Evolutionary conservation across 768 basidiomycete species (phyloP).

Genomic region (Phanerochaete sordida): DNA sequence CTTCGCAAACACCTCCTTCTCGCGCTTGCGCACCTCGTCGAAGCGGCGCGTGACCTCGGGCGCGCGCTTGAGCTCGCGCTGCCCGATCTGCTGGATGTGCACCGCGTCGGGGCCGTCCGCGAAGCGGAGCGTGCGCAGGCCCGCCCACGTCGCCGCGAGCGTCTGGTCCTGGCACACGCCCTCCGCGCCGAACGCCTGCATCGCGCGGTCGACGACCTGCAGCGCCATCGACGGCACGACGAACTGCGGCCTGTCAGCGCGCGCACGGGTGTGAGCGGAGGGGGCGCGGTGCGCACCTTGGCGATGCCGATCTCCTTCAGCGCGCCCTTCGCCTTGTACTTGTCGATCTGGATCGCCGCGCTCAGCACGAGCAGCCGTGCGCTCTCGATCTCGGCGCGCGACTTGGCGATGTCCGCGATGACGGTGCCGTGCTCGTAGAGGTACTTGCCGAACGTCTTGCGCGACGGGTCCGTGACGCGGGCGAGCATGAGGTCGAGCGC

Average conservation of each 20-base stretch:
- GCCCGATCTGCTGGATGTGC: conserved; percentile 94
- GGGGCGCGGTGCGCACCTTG: conserved; percentile 56
- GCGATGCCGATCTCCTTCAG: conserved; percentile 97
- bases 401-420: conserved; percentile 86
- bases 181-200: conserved; percentile 96
- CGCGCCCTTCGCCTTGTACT: conserved; percentile 87
- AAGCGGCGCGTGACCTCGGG: conserved; percentile 53
- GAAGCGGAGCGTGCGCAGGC: conserved; percentile 81
- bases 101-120: conserved; percentile 89
- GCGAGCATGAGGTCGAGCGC: conserved; percentile 87
- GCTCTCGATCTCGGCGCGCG: conserved; percentile 89
- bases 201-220: conserved; percentile 88
- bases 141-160: conserved; percentile 75
- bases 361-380: conserved; percentile 86
- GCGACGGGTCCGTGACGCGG: conserved; percentile 86
- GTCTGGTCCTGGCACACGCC: conserved; percentile 88
- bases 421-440: conserved; percentile 92
- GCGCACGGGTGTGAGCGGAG: not conserved
- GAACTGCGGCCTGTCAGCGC: conserved; percentile 51
- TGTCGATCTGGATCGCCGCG: conserved; percentile 93
- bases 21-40: conserved; percentile 54
- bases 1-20: conserved; percentile 56
- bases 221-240: conserved; percentile 91
- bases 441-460: conserved; percentile 93
- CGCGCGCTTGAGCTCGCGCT: conserved; percentile 80